Evolutionary conservation across 2,329 filamentous ascomycete genomes (phyloP).

Genomic region (Diaporthe capsici): DNA sequence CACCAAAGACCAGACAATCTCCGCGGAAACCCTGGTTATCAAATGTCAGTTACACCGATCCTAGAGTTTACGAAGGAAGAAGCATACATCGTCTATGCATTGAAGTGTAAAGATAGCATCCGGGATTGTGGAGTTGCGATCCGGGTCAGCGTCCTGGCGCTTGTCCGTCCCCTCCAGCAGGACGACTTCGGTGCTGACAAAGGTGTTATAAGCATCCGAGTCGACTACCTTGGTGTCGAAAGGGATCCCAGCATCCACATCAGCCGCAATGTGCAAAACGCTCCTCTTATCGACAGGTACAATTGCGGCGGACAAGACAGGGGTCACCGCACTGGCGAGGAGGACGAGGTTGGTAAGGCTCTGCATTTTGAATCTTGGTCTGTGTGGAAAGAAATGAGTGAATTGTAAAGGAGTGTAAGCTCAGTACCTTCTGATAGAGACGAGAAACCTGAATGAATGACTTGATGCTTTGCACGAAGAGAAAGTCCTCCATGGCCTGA

Average conservation of each 20-base stretch:
- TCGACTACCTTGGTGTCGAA: conserved; percentile 1
- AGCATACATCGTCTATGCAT: background rate
- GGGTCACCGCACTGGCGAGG: conserved; percentile 13
- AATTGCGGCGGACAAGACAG: background rate
- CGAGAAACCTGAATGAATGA: background rate
- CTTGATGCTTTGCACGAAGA: background rate
- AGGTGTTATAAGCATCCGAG: background rate
- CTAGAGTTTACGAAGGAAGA: background rate
- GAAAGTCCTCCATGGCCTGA: background rate
- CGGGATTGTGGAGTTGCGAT: background rate
- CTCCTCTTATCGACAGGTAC: conserved; percentile 3
- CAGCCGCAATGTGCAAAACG: background rate
- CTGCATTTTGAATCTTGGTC: conserved; percentile 2
- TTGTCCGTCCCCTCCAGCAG: conserved; percentile 19
- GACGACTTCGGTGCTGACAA: conserved; percentile 17
- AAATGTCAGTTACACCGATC: background rate
- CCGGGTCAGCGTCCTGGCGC: conserved; percentile 16
- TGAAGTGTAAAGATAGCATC: conserved; percentile 16
- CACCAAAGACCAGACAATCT: conserved; percentile 4
- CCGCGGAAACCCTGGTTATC: background rate
- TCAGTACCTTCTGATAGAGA: background rate
- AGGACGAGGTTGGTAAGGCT: conserved; percentile 18
- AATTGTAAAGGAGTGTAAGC: conserved; percentile 8
- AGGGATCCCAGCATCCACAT: background rate
- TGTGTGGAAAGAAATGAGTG: background rate